Conservation (phyloP, 192 early-diverging fungal species). For the Jimgerdemannia flammicorona region DNA sequence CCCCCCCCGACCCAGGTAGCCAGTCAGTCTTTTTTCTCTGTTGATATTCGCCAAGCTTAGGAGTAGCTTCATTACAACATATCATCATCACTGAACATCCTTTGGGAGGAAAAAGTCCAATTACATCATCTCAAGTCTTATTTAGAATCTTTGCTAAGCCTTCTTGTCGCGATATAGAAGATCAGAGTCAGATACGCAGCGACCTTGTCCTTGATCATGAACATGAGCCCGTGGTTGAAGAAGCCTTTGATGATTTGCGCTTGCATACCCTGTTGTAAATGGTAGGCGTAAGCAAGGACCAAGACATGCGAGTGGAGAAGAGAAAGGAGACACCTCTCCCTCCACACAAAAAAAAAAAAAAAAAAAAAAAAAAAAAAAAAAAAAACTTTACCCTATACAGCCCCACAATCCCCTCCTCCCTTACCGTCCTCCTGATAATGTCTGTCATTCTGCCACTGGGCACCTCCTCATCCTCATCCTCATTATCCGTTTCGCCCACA, state of each 20-base stretch:
- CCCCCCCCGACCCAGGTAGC: no score
- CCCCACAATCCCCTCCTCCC: slow-evolving; percentile 7
- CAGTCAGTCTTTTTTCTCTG: no score
- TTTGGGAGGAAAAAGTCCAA: no score
- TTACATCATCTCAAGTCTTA: no score
- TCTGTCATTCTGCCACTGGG: slow-evolving; percentile 1
- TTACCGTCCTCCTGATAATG: slow-evolving; percentile 9
- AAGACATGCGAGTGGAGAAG: no score
- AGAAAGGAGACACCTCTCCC: no score
- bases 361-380: neutral
- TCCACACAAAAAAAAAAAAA: no score
- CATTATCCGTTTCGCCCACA: slow-evolving; percentile 16
- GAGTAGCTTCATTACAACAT: no score
- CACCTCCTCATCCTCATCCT: slow-evolving; percentile 4
- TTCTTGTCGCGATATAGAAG: slow-evolving; percentile 18
- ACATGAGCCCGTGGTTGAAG: slow-evolving; percentile 49
- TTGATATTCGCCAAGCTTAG: no score
- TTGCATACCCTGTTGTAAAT: slow-evolving; percentile 31
- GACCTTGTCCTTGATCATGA: slow-evolving; percentile 55
- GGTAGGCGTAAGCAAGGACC: no score
- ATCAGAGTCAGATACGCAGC: slow-evolving; percentile 37
- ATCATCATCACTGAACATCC: no score
- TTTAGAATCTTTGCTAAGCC: no score
- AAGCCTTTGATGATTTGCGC: slow-evolving; percentile 52
- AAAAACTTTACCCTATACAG: slow-evolving; percentile 17